Base-by-base conservation (phyloP, 805 yeast genomes). In the Pichia sporocuriosa region DNA sequence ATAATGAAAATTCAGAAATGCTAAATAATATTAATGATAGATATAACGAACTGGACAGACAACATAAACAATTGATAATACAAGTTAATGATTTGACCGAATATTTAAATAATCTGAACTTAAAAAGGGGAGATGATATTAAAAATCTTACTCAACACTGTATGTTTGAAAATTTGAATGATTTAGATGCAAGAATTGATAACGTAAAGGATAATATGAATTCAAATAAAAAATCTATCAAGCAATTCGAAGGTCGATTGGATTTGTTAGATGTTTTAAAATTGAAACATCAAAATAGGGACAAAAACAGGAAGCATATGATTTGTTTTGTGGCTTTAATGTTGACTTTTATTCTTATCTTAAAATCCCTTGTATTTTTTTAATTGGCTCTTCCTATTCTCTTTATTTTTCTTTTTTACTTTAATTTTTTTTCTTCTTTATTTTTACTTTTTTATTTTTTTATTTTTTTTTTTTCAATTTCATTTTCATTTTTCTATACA, bases 1-100 rank as follows among this genome's bases (percentile, higher is more conserved):
- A 56, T 7, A 35, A 46, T 6, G 59, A 67, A 30, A 66, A 56
- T 43, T 19, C 42, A 1, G 43, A 51, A n/a, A 45, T 70, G 25
- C 35, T 59, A 11, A 51, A 52, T 2, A 52, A 57, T 8, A 41
- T 69, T 5, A 49, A 50, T 16, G 37, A 33, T 11, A 47, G 49
- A 16, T 54, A 58, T 27, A 48, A 58, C 4, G 56, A 65, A 16
- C 37, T 68, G 21, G 51, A 47, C 13, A 38, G 41, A 3, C 44
- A 68, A 19, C 58, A 55, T 26, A 40, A 39, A 7, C 60, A 60
- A 26, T 55, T 68, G 33, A 45, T 54, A 8, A 44, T 43, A 2
- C 52, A 54, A 22, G 47, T 63, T 35, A 39, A 48, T 7, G 47
- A 53, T 9, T 50, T 69, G 10, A 58, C 62, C 24, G 43, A 45